These are phyloP conservation scores for Chlorophyllum brunneum DNA, from an alignment of 768 basidiomycete genomes.

Conservation along the genomic window DNA sequence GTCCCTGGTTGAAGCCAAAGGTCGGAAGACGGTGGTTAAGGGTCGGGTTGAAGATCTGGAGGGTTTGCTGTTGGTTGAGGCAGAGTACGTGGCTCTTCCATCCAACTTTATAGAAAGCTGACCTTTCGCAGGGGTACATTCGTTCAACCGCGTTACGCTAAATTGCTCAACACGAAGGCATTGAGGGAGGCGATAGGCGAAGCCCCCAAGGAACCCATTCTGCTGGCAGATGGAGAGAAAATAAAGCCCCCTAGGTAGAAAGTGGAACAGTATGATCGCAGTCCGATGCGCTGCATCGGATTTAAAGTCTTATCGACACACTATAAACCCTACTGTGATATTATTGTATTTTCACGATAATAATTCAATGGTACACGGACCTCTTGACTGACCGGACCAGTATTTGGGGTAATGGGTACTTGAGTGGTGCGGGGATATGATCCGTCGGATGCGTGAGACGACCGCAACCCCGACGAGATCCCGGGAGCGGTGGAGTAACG, in stretches of 20 bases:
- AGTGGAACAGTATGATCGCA: conserved; percentile 20
- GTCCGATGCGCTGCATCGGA: background rate
- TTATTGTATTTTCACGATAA: too few species aligned
- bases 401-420: too few species aligned
- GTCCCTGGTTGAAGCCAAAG: conserved; percentile 59
- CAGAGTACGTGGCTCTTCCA: conserved; percentile 49
- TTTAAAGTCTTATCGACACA: too few species aligned
- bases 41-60: conserved; percentile 75
- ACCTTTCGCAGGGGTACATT: conserved; percentile 59
- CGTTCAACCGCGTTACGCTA: conserved; percentile 86
- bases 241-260: conserved; percentile 24
- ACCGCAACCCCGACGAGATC: too few species aligned
- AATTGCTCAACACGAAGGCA: conserved; percentile 58
- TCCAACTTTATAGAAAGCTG: background rate
- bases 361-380: too few species aligned
- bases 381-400: too few species aligned
- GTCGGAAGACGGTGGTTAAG: conserved; percentile 71
- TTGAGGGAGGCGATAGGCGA: conserved; percentile 67
- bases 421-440: too few species aligned
- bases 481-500: too few species aligned
- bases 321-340: too few species aligned
- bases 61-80: conserved; percentile 82
- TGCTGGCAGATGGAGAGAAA: conserved; percentile 37
- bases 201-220: conserved; percentile 35
- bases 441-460: too few species aligned